Evolutionary conservation across 768 basidiomycete genomes (phyloP), one percentile per base, ranked within the genome.

Genomic region (Chlorophyllum brunneum): DNA sequence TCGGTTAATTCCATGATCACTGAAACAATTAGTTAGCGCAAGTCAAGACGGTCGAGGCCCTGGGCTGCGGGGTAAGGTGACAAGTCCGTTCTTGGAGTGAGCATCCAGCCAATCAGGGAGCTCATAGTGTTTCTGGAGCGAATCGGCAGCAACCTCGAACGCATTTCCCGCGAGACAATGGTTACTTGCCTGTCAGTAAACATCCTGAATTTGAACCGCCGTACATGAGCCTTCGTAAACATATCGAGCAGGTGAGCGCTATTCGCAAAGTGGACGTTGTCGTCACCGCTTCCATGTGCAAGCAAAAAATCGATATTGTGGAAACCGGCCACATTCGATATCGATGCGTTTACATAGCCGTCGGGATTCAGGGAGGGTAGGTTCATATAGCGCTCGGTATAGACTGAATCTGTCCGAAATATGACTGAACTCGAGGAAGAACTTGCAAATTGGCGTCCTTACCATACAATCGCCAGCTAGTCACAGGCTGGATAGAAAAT

Each of bases 341-440:
- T 86, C 0, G 91, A 90, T 15, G 90, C 88, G 42, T 87, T 92
- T 59, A 87, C 69, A 72, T 99, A 99, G n/a, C 97, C 97, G 0
- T 73, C 82, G 0, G 80, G 79, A 65, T 98, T 98, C 8, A 79
- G 69, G 13, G 74, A 65, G 0, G 94, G 94, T 22, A 89, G 77
- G 58, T 84, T 82, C 94, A 98, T 94, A 75, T 98, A 98, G 15
- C 97, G 85, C 60, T 99, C 97, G 1, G 97, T 99, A 67, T 98
- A 98, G 57, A 98, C 87, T 0, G 93, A 88, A 70, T 98, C 94
- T 89, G 59, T 18, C n/a, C n/a, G 45, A 56, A 16, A 40, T 15
- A 22, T 30, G 34, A 20, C 50, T 57, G 18, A 55, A 39, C 26
- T 18, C 26, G 16, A 22, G 8, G 30, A 34, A n/a, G 23, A 5